Evolutionary conservation across 805 yeast species (phyloP).

Genomic region (Cyberlindnera saturnus): DNA sequence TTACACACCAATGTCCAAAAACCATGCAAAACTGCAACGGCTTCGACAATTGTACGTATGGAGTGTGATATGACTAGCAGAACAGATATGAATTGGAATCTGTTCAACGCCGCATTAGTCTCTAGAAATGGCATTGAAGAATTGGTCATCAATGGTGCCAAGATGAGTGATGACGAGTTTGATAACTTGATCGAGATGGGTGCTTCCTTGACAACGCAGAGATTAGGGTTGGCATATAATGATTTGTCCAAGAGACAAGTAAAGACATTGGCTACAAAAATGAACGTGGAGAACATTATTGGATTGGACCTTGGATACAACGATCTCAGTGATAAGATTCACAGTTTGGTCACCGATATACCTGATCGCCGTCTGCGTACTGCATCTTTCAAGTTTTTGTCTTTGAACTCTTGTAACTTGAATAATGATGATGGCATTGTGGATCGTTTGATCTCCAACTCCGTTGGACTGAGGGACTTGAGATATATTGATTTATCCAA

Average conservation of each 20-base stretch:
- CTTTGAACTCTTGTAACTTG: constrained; percentile 63
- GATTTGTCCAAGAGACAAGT: constrained; percentile 55
- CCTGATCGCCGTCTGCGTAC: constrained; percentile 20
- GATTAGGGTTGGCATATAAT: constrained; percentile 79
- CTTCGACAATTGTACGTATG: constrained; percentile 31
- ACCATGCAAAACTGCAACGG: constrained; percentile 29
- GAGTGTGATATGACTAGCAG: constrained; percentile 36
- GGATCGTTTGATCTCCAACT: constrained; percentile 35
- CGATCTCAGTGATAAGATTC: constrained; percentile 41
- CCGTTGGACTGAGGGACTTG: constrained; percentile 51
- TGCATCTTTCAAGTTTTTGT: constrained; percentile 38
- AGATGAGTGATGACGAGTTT: constrained; percentile 50
- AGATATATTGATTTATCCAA: constrained; percentile 74
- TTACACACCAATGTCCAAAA: constrained; percentile 33
- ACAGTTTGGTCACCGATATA: constrained; percentile 22
- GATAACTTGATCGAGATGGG: constrained; percentile 59
- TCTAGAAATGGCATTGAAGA: constrained; percentile 78
- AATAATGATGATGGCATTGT: constrained; percentile 28
- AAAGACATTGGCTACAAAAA: constrained; percentile 53
- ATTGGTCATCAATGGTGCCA: constrained; percentile 75
- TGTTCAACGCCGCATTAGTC: constrained; percentile 68
- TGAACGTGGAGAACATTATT: constrained; percentile 37
- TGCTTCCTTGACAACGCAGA: constrained; percentile 45
- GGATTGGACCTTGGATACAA: constrained; percentile 87
- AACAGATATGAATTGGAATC: constrained; percentile 76